Base-by-base conservation (phyloP, 2,329 filamentous ascomycete genomes). In the Xylaria multiplex region DNA sequence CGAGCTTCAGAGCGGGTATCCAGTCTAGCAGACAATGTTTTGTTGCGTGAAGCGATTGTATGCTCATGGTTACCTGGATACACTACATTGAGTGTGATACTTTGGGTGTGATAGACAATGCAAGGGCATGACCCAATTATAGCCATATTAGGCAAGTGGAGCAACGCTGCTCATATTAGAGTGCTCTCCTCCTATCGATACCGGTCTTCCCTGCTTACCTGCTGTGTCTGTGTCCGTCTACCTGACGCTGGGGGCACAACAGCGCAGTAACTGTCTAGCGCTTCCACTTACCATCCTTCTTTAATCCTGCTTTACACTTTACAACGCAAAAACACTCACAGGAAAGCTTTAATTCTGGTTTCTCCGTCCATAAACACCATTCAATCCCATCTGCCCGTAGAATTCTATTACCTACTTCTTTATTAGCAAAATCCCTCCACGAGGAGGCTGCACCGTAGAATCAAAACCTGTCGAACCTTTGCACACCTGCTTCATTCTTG, bases 101-200 rank as follows among this genome's bases (percentile, higher is more conserved):
- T 3, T 27, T 27, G 27, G 27, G 27, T 27, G 27, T 8, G 11
- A 37, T 37, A 13, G 35, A 8, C 35, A 40, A 14, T 11, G 11
- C 37, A 14, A 8, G 9, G 11, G 37, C 37, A 14, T 40, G 37
- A 40, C 14, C 37, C 9, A 13, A 53, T 53, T 57, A 62, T 65
- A 62, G 13, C 63, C 58, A 8, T 42, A 57, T 57, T 48, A 62
- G 63, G 63, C 37, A 65, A 57, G 63, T 65, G 63, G 63, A 49
- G 62, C 45, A n/a, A 9, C 11, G 22, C 35, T 55, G 35, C 37
- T 45, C 35, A 37, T 48, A 56, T 55, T 60, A 65, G 27, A 57
- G 52, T 40, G 13, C 37, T 43, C 6, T 45, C 24, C 14, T 56
- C 24, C 49, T 53, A 55, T 43, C 53, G 53, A 55, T 55, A 55